These are phyloP conservation scores for Aspergillus fumigatus DNA, from an alignment of 2,329 filamentous ascomycete genomes.

Conservation along the genomic window DNA sequence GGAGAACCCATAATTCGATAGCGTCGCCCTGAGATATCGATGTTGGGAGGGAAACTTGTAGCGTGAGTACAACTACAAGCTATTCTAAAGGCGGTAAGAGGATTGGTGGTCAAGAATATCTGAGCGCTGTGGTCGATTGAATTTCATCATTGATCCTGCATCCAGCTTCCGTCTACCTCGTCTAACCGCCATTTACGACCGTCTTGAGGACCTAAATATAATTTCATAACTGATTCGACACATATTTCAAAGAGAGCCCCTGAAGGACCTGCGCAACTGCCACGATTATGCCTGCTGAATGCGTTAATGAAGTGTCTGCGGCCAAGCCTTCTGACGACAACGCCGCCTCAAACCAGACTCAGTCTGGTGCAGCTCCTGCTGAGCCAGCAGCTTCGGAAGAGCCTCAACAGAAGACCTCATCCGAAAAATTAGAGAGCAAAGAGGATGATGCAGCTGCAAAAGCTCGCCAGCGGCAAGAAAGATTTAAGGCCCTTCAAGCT, in stretches of 20 bases:
- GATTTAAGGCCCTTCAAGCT: constrained; percentile 83
- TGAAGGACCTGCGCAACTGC: not conserved
- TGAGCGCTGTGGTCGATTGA: not conserved
- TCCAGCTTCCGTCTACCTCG: not conserved
- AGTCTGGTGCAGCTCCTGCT: constrained; percentile 6
- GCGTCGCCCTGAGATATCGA: not conserved
- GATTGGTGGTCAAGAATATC: not conserved
- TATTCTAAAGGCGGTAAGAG: not conserved
- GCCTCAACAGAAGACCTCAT: constrained; percentile 1
- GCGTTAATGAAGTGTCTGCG: constrained; percentile 4
- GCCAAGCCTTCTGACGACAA: constrained; percentile 13
- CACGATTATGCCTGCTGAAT: constrained; percentile 11
- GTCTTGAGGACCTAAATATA: not conserved
- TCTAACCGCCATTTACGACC: not conserved
- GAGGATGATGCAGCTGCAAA: constrained; percentile 26
- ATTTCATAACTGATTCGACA: not conserved
- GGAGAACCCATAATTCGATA: not conserved
- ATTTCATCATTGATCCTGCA: not conserved
- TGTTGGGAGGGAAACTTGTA: not conserved
- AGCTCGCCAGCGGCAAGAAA: constrained; percentile 63
- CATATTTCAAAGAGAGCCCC: not conserved
- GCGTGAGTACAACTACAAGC: not conserved
- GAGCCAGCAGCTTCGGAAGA: constrained; percentile 7
- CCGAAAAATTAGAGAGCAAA: constrained; percentile 7
- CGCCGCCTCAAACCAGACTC: constrained; percentile 6